Conservation (phyloP, 1,139 yeast genomes). For the Saccharomyces hybrid region DNA sequence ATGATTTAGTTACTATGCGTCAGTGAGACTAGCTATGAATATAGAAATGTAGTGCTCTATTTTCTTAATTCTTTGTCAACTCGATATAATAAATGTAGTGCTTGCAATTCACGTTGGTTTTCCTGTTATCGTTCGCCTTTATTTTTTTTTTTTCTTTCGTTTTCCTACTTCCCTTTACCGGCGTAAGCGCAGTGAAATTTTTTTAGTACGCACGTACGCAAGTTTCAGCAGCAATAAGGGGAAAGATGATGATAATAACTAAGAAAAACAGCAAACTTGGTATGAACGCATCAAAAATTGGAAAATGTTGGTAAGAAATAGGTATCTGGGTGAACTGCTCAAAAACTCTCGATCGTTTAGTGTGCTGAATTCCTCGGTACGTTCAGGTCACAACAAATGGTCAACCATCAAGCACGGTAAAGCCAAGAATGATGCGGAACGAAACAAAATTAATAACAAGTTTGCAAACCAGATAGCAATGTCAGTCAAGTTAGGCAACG, state of each 20-base stretch:
- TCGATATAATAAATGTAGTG: not conserved
- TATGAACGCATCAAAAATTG: not conserved
- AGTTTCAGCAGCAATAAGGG: not conserved
- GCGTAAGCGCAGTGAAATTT: not conserved
- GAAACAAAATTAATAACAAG: conserved; percentile 62
- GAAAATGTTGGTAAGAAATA: not conserved
- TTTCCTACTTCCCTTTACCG: not conserved
- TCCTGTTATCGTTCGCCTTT: not conserved
- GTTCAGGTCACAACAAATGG: conserved; percentile 81
- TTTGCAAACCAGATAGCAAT: conserved; percentile 67
- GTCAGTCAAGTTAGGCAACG: conserved; percentile 52
- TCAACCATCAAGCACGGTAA: conserved; percentile 90
- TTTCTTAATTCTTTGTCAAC: not conserved
- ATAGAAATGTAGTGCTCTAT: not conserved
- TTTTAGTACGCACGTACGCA: not conserved
- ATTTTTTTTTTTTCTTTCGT: not conserved
- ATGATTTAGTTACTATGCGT: conserved; percentile 5
- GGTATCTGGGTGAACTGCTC: not conserved
- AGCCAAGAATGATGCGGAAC: conserved; percentile 82
- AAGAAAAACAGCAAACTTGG: not conserved
- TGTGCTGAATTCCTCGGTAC: not conserved
- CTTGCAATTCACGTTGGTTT: not conserved
- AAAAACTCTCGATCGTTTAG: not conserved
- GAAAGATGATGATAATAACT: not conserved
- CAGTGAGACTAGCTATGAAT: not conserved